Conservation (phyloP, 2,329 filamentous ascomycete genomes). For the Xylariaceae sp. region DNA sequence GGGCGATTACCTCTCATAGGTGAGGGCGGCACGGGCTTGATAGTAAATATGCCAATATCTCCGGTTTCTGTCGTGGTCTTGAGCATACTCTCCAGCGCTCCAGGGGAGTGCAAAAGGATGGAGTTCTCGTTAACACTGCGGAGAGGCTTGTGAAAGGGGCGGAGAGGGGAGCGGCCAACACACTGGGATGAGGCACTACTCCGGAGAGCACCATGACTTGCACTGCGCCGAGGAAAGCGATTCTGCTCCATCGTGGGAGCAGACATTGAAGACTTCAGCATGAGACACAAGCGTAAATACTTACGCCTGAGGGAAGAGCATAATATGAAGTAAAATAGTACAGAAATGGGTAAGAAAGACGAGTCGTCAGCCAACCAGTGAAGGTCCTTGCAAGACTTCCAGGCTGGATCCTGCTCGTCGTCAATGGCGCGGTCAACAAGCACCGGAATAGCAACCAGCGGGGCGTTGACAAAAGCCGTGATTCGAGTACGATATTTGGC, state of each 20-base stretch:
- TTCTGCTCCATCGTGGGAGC: slow-evolving; percentile 26
- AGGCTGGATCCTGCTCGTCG: slow-evolving; percentile 13
- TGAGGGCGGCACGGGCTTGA: slow-evolving; percentile 38
- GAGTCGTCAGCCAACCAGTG: slow-evolving; percentile 10
- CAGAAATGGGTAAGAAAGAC: slow-evolving; percentile 22
- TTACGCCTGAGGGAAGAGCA: slow-evolving; percentile 8
- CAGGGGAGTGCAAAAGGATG: slow-evolving; percentile 42
- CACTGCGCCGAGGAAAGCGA: slow-evolving; percentile 30
- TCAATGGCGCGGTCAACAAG: slow-evolving; percentile 13
- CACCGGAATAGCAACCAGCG: slow-evolving; percentile 16
- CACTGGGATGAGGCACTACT: slow-evolving; percentile 26
- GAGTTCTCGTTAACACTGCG: slow-evolving; percentile 41
- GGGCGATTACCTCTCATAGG: slow-evolving; percentile 29
- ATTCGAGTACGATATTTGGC: slow-evolving; percentile 13
- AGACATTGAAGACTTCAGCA: slow-evolving; percentile 7
- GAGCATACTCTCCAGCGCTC: slow-evolving; percentile 57
- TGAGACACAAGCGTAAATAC: slow-evolving; percentile 10
- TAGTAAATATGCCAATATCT: slow-evolving; percentile 58
- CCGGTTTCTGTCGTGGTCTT: slow-evolving; percentile 61
- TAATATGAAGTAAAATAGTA: slow-evolving; percentile 28
- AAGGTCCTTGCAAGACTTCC: slow-evolving; percentile 1
- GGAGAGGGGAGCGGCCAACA: slow-evolving; percentile 19
- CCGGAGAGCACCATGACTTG: slow-evolving; percentile 31
- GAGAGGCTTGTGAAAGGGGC: slow-evolving; percentile 36
- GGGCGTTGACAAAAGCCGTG: slow-evolving; percentile 13